Base-by-base conservation (phyloP, 176 grass and related monocot species). In the Oryza meridionalis region DNA sequence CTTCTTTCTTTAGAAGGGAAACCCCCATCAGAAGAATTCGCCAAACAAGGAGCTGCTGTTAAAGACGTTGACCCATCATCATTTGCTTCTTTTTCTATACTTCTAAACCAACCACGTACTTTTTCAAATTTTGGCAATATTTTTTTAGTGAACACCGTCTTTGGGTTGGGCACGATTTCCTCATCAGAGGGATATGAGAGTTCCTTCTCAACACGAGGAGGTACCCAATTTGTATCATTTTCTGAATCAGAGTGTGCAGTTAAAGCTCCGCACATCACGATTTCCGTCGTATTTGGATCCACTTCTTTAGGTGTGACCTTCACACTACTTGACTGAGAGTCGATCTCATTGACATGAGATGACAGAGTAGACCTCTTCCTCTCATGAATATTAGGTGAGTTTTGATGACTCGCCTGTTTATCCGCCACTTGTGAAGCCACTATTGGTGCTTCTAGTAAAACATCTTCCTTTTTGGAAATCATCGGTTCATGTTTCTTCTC, bases 181-280 rank as follows among this genome's bases (percentile, higher is more conserved):
- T 81, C 67, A 19, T 81, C 29, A 0, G 79, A 81, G 3, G 67
- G 46, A 19, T 81, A 70, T 2, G 78, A 69, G 6, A 81, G 69
- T 0, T 70, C 46, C 3, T 58, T 31, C 9, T n/a, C n/a, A 16
- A 81, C 11, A 16, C 7, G 16, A 0, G 78, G 78, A 0, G 76
- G 61, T 4, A 11, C 38, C 76, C 76, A 66, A 10, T 47, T 79
- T 31, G 9, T 0, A 6, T 3, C 5, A 6, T 45, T 22, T 9
- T 5, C 15, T 11, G 44, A 22, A 3, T 78, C 38, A 10, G 7
- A 2, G 7, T 9, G 35, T 7, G 14, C 7, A 5, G 35, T 43
- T 58, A 78, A 6, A 1, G 61, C 5, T 0, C 66, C 31, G 2
- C 66, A 81, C 21, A 38, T 24, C 1, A 29, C 19, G 0, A 53